Evolutionary conservation across 2,329 filamentous ascomycete genomes (phyloP).

Genomic region (Venturia effusa): DNA sequence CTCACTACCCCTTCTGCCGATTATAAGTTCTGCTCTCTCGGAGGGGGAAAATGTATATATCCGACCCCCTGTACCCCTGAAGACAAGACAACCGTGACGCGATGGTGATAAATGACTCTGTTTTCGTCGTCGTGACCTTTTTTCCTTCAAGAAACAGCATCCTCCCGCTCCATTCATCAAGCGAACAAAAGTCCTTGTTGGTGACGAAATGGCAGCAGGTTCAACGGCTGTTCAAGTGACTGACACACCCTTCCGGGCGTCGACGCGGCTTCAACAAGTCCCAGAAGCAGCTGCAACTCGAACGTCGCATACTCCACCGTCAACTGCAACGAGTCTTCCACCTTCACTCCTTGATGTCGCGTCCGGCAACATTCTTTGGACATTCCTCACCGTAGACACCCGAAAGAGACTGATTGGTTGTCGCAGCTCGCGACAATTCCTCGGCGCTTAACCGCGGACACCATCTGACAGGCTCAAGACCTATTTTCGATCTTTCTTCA

Average conservation of each 20-base stretch:
- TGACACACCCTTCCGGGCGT: neutral
- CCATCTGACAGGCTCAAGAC: constrained; percentile 24
- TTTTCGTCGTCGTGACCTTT: neutral
- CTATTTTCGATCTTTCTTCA: constrained; percentile 22
- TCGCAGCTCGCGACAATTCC: constrained; percentile 19
- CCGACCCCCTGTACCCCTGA: no score
- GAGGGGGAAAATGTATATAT: no score
- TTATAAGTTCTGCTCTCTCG: no score
- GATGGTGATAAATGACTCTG: neutral
- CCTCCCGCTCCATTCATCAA: neutral
- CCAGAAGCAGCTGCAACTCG: neutral
- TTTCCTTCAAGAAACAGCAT: neutral
- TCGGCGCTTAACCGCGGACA: constrained; percentile 27
- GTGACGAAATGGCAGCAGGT: neutral
- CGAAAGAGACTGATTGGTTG: constrained; percentile 28
- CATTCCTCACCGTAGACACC: neutral
- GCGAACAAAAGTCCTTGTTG: neutral
- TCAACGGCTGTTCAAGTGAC: neutral
- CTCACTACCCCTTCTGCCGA: no score
- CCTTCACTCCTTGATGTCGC: neutral
- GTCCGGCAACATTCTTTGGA: neutral
- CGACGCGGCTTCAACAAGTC: neutral
- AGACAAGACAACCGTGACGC: neutral
- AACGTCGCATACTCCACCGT: neutral
- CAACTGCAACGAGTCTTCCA: neutral